Evolutionary conservation across 108 stramenopile species (phyloP).

Genomic region (Discostella stelligeroides): DNA sequence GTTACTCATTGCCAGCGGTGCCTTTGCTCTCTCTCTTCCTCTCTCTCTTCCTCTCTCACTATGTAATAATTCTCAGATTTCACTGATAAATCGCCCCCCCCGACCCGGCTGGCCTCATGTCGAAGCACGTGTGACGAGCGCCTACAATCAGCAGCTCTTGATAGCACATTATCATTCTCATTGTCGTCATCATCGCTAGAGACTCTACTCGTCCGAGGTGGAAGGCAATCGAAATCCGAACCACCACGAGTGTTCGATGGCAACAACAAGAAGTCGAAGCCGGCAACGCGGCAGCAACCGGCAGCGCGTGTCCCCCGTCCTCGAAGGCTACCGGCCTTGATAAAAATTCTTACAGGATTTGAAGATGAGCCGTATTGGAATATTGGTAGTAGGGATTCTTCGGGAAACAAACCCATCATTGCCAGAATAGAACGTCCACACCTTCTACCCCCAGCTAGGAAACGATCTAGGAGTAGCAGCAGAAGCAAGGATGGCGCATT

Average conservation of each 20-base stretch:
- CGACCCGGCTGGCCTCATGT: slow-evolving; percentile 13
- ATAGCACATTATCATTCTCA: slow-evolving; percentile 16
- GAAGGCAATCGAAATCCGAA: background rate
- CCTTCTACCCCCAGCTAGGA: slow-evolving; percentile 7
- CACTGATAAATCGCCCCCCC: slow-evolving; percentile 3
- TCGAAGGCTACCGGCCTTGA: slow-evolving; percentile 41
- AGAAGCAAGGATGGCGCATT: slow-evolving; percentile 4
- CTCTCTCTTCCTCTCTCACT: background rate
- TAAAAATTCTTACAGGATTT: slow-evolving; percentile 52
- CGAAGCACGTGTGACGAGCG: slow-evolving; percentile 22
- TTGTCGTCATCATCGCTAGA: slow-evolving; percentile 4
- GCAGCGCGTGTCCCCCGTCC: slow-evolving; percentile 19
- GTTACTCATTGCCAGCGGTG: background rate
- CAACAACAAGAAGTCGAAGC: slow-evolving; percentile 8
- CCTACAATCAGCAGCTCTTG: slow-evolving; percentile 26
- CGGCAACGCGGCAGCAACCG: background rate
- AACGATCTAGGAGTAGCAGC: slow-evolving; percentile 13
- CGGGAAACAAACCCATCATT: slow-evolving; percentile 21
- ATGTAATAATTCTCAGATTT: background rate
- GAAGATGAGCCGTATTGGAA: slow-evolving; percentile 35
- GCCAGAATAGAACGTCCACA: slow-evolving; percentile 30
- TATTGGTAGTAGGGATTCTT: background rate
- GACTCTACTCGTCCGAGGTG: slow-evolving; percentile 3
- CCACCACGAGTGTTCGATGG: background rate
- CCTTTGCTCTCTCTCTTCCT: background rate